Base-by-base conservation (phyloP, 1,139 yeast species). In the Kazachstania sp. region DNA sequence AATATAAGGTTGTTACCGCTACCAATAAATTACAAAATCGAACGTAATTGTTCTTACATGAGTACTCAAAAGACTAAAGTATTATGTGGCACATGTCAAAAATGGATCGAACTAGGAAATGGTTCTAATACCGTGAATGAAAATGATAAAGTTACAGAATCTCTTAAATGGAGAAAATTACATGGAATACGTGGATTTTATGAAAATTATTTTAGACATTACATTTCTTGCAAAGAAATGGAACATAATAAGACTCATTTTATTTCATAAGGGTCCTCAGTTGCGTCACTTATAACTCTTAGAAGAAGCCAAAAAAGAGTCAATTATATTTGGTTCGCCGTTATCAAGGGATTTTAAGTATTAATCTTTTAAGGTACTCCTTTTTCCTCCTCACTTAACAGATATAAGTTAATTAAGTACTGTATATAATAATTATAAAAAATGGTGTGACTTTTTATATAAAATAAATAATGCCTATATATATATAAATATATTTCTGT, bases 11-110 rank as follows among this genome's bases (percentile, higher is more conserved):
- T 52, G 4, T 29, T 54, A 12, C 56, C 58, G 11, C 31, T 50
- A 15, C 58, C 58, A 41, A 39, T n/a, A 48, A 47, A 4, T 38
- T 53, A 32, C 48, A 23, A 23, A 15, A 32, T 9, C 15, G 12
- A 32, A 32, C n/a, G 18, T 32, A 15, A 6, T 32, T 7, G 8
- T 23, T 23, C 28, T 3, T 23, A 43, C 23, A 46, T 44, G 16
- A 57, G 56, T 5, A 49, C 47, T 15, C 48, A 51, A 34, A 49
- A 56, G 37, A 50, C 51, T 11, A 54, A 54, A 43, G 59, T 54
- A 1, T 29, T 46, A 16, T 55, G 59, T 26, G 48, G 50, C 8
- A 41, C 39, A 18, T 55, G 58, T 43, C 41, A 36, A 7, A 43
- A 34, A 4, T 55, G 56, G 54, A 48, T 55, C 37, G 38, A 53